These are phyloP conservation scores for Podila clonocystis DNA, from an alignment of 192 early-diverging fungal genomes.

Conservation along the genomic window DNA sequence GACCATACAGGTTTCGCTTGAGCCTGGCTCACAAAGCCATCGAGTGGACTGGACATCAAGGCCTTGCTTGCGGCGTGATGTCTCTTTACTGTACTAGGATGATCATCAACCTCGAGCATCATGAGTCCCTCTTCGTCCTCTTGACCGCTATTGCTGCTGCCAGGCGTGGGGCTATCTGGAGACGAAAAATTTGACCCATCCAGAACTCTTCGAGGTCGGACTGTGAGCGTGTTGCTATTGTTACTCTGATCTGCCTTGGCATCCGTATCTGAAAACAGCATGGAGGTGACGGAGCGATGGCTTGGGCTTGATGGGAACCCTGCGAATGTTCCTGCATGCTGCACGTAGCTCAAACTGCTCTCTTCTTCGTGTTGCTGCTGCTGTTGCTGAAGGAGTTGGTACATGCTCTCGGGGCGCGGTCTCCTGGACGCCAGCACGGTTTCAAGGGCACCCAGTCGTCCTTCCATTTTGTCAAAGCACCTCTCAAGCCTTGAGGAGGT, in stretches of 20 bases:
- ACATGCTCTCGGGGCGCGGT: slow-evolving; percentile 53
- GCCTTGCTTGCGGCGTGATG: neutral
- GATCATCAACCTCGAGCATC: slow-evolving; percentile 13
- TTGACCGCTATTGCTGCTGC: neutral
- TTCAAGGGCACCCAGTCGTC: slow-evolving; percentile 37
- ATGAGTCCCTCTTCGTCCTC: neutral
- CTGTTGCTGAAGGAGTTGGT: slow-evolving; percentile 44
- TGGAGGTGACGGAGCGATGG: slow-evolving; percentile 27
- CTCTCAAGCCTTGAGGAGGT: slow-evolving; percentile 37
- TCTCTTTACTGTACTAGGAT: neutral
- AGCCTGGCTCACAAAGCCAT: slow-evolving; percentile 12
- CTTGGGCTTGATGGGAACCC: slow-evolving; percentile 28
- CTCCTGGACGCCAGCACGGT: slow-evolving; percentile 38
- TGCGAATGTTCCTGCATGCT: slow-evolving; percentile 38
- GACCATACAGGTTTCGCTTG: slow-evolving; percentile 17
- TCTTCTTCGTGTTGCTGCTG: slow-evolving; percentile 33
- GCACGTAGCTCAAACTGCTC: neutral
- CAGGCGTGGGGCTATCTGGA: neutral
- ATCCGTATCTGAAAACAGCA: slow-evolving; percentile 18
- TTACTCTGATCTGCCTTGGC: neutral
- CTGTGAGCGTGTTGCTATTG: no score
- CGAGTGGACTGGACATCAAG: slow-evolving; percentile 10
- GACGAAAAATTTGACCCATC: no score
- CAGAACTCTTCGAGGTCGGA: no score
- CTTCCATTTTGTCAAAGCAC: slow-evolving; percentile 51